Conservation (phyloP, 768 basidiomycete species). For the Glaciozyma antarctica region DNA sequence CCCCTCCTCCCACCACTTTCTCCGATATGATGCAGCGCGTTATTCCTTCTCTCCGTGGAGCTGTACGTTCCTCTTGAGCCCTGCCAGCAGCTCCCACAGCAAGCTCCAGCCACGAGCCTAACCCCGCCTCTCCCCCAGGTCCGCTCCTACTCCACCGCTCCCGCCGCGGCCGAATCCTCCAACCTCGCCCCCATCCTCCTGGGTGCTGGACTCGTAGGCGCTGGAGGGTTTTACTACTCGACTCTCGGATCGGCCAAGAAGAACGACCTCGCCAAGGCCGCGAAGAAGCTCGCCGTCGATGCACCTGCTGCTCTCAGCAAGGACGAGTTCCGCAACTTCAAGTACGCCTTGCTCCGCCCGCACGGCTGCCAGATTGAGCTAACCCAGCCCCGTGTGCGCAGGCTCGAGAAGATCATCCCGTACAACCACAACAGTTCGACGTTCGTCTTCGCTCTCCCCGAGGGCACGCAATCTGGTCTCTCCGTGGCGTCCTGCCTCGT, state of each 20-base stretch:
- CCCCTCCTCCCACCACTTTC: too few species aligned
- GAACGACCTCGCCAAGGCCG: background rate
- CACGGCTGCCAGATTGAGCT: background rate
- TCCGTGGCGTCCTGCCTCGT: conserved; percentile 70
- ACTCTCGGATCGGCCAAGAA: conserved; percentile 10
- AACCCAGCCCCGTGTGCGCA: conserved; percentile 44
- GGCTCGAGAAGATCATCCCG: conserved; percentile 54
- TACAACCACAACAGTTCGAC: conserved; percentile 92
- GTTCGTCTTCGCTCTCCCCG: conserved; percentile 53
- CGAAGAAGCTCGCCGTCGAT: background rate
- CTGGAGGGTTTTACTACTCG: conserved; percentile 24
- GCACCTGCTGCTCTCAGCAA: conserved; percentile 15
- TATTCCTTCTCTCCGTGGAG: too few species aligned
- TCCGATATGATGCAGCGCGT: too few species aligned
- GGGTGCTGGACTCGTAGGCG: conserved; percentile 24
- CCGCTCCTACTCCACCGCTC: conserved; percentile 23
- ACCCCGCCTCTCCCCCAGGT: background rate
- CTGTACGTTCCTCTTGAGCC: too few species aligned
- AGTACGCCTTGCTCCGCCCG: background rate
- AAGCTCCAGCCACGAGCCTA: too few species aligned
- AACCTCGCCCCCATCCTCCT: conserved; percentile 29
- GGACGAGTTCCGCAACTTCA: conserved; percentile 16
- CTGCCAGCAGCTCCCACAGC: too few species aligned
- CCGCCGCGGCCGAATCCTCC: conserved; percentile 6
- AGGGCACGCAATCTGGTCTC: conserved; percentile 64